Conservation (phyloP, 1,139 yeast species). For the Torulaspora globosa region DNA sequence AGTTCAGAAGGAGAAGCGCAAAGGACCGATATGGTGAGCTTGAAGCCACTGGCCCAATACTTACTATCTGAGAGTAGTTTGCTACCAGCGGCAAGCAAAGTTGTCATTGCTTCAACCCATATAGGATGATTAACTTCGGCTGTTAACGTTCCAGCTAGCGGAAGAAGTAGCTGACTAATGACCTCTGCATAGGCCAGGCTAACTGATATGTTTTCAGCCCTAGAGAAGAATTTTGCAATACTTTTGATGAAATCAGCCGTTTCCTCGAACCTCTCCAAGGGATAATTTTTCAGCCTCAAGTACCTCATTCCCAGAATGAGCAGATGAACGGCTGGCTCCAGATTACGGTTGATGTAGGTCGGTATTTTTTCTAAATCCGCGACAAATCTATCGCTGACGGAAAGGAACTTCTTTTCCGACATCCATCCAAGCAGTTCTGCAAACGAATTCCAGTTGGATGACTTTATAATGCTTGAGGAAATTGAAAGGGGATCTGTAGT, state of each 20-base stretch:
- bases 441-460: conserved; percentile 91
- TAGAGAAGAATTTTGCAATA: conserved; percentile 72
- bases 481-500: conserved; percentile 77
- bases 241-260: conserved; percentile 85
- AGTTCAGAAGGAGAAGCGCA: conserved; percentile 79
- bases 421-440: conserved; percentile 86
- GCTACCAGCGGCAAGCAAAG: conserved; percentile 52
- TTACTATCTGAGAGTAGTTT: conserved; percentile 45
- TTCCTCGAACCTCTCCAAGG: conserved; percentile 86
- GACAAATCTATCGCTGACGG: conserved; percentile 89
- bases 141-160: conserved; percentile 78
- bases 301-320: conserved; percentile 90
- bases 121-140: conserved; percentile 96
- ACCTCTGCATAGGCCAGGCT: conserved; percentile 83
- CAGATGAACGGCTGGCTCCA: conserved; percentile 69
- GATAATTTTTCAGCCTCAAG: conserved; percentile 71
- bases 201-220: conserved; percentile 60
- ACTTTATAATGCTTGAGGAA: conserved; percentile 65
- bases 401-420: conserved; percentile 76
- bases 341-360: conserved; percentile 47
- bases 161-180: conserved; percentile 65
- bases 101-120: conserved; percentile 80
- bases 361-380: conserved; percentile 88
- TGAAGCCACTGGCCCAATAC: conserved; percentile 71
- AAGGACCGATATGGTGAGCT: conserved; percentile 66